A percentile compares a stretch with the other conserved stretches of the same genome.
These are phyloP conservation scores for Elongisporangium anandrum DNA, from an alignment of 352 stramenopile species.

Conservation along the genomic window DNA sequence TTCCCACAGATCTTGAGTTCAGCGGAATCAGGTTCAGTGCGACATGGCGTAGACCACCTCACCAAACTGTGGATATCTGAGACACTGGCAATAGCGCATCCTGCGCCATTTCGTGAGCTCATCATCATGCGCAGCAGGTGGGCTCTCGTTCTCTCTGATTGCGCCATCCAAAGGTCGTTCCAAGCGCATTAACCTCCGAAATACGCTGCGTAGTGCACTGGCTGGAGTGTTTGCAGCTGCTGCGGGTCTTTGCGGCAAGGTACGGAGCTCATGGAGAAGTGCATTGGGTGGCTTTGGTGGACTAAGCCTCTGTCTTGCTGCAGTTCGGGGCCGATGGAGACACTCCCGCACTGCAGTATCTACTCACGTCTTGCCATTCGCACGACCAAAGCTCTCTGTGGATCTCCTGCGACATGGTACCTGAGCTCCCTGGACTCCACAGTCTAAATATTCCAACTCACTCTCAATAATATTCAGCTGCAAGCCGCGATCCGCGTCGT, in stretches of 20 bases:
- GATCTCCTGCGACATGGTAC: constrained; percentile 12
- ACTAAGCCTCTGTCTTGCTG: not conserved
- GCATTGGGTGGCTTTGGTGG: not conserved
- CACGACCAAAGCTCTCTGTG: constrained; percentile 2
- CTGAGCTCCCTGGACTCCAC: not conserved
- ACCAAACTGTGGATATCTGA: not conserved
- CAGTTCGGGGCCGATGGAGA: constrained; percentile 35
- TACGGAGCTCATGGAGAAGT: not conserved
- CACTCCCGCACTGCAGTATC: constrained; percentile 17
- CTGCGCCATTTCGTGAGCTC: not conserved
- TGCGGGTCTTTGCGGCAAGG: constrained; percentile 57
- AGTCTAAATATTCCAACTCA: not conserved
- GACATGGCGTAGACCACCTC: not conserved
- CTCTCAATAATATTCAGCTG: constrained; percentile 6
- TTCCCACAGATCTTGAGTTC: not conserved
- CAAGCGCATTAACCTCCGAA: not conserved
- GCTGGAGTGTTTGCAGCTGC: constrained; percentile 51
- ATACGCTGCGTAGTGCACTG: constrained; percentile 26
- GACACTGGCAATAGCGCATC: not conserved
- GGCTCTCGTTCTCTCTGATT: not conserved
- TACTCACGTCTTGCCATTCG: constrained; percentile 17
- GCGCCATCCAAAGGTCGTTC: not conserved
- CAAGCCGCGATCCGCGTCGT: constrained; percentile 29
- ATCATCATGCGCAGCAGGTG: not conserved
- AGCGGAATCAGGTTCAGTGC: not conserved